Percentiles rank a stretch among this genome's conserved stretches.
These are phyloP conservation scores for Byssochlamys sp. DNA, from an alignment of 2,329 filamentous ascomycete species.

Conservation along the genomic window DNA sequence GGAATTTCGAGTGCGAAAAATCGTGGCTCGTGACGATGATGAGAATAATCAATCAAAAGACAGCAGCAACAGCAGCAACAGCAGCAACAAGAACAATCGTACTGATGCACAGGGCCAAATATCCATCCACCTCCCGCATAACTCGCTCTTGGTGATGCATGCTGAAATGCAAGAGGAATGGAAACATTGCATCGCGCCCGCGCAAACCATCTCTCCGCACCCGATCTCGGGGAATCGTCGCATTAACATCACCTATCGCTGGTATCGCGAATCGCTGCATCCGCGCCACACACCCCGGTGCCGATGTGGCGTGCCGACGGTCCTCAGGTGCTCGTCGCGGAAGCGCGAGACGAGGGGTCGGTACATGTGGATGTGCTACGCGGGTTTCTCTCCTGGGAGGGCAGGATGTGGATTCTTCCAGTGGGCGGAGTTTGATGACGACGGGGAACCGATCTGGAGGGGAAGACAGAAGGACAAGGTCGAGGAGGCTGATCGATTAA, in stretches of 20 bases:
- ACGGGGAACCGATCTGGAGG: constrained; percentile 66
- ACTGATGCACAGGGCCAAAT: constrained; percentile 72
- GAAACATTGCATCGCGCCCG: constrained; percentile 79
- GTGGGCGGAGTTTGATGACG: constrained; percentile 78
- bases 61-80: constrained; percentile 9
- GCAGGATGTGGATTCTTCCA: constrained; percentile 66
- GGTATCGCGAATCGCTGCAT: constrained; percentile 68
- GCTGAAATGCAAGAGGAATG: constrained; percentile 95
- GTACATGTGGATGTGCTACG: constrained; percentile 93
- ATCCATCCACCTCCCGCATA: constrained; percentile 85
- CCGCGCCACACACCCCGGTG: constrained; percentile 71
- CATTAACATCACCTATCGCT: constrained; percentile 89
- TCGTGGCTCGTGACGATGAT: constrained; percentile 51
- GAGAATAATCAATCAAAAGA: too few relatives aligned
- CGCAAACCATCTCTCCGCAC: constrained; percentile 70
- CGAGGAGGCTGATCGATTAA: background rate
- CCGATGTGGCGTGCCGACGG: constrained; percentile 58
- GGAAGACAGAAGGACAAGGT: constrained; percentile 8
- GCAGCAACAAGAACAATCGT: constrained; percentile 11
- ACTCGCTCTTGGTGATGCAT: constrained; percentile 89
- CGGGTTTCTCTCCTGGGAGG: constrained; percentile 38
- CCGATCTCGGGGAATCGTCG: constrained; percentile 68
- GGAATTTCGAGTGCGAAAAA: constrained; percentile 76
- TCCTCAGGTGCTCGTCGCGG: constrained; percentile 68
- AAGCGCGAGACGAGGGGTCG: constrained; percentile 65